Percentiles rank a stretch among this genome's conserved stretches.
These are phyloP conservation scores for Leccinum disarticulatum DNA, from an alignment of 768 basidiomycete species.

Conservation along the genomic window DNA sequence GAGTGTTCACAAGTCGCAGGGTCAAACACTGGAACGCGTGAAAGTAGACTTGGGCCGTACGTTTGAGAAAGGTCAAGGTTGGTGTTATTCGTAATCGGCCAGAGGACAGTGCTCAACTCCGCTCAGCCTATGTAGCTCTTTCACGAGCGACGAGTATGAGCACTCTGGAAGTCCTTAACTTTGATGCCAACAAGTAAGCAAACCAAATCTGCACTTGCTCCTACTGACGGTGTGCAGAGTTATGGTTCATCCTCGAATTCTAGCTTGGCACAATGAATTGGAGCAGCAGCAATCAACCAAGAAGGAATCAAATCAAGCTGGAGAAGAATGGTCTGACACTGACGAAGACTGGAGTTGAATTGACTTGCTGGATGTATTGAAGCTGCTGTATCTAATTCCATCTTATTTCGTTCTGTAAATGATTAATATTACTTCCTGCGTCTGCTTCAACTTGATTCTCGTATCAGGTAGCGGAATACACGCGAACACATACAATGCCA, in stretches of 20 bases:
- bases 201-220: neutral
- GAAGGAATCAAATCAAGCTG: conserved; percentile 14
- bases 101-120: conserved; percentile 1
- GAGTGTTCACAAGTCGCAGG: conserved; percentile 87
- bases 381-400: neutral
- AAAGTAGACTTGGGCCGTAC: conserved; percentile 72
- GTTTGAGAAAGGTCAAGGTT: conserved; percentile 83
- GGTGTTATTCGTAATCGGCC: conserved; percentile 1
- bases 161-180: conserved; percentile 62
- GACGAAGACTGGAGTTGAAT: conserved; percentile 34
- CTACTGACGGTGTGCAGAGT: conserved; percentile 42
- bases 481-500: neutral
- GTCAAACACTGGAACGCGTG: conserved; percentile 83
- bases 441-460: too few relatives aligned
- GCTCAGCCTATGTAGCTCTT: conserved; percentile 64
- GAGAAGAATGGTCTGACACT: conserved; percentile 27
- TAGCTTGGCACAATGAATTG: conserved; percentile 51
- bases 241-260: conserved; percentile 60
- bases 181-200: conserved; percentile 56
- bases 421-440: neutral
- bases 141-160: conserved; percentile 72
- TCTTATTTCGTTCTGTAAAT: neutral
- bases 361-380: neutral
- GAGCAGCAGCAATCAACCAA: conserved; percentile 18
- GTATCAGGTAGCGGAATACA: neutral